Percentiles rank a stretch among this genome's conserved stretches.
These are phyloP conservation scores for Circinella minor DNA, from an alignment of 371 early-diverging fungal species.

Conservation along the genomic window DNA sequence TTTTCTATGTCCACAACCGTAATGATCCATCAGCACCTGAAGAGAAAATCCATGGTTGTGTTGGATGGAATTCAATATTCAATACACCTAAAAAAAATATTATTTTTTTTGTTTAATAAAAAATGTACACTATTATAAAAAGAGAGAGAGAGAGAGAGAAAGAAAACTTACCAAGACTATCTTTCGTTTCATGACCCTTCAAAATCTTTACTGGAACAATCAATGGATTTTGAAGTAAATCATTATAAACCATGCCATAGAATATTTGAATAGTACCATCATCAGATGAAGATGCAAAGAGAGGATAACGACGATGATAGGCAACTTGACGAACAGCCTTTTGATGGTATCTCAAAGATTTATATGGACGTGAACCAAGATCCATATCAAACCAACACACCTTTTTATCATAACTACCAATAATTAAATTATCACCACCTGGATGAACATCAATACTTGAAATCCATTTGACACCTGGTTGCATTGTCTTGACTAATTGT, in stretches of 20 bases:
- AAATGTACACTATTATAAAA: neutral
- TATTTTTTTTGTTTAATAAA: neutral
- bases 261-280: conserved; percentile 94
- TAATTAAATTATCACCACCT: conserved; percentile 89
- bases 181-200: conserved; percentile 76
- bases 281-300: conserved; percentile 94
- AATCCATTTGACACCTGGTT: conserved; percentile 90
- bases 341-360: conserved; percentile 86
- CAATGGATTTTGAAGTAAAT: conserved; percentile 92
- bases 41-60: conserved; percentile 95
- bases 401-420: conserved; percentile 94
- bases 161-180: conserved; percentile 67
- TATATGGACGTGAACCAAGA: conserved; percentile 89
- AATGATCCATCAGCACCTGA: conserved; percentile 79
- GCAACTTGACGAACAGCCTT: conserved; percentile 89
- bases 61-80: conserved; percentile 91
- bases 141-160: too few relatives aligned
- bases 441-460: conserved; percentile 95
- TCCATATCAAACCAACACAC: conserved; percentile 98
- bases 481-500: conserved; percentile 79
- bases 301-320: conserved; percentile 89
- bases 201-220: conserved; percentile 98
- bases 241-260: conserved; percentile 96
- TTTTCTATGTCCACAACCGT: conserved; percentile 74
- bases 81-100: conserved; percentile 64